Conservation (phyloP, 2,329 filamentous ascomycete species). For the Paecilomyces variotii region DNA sequence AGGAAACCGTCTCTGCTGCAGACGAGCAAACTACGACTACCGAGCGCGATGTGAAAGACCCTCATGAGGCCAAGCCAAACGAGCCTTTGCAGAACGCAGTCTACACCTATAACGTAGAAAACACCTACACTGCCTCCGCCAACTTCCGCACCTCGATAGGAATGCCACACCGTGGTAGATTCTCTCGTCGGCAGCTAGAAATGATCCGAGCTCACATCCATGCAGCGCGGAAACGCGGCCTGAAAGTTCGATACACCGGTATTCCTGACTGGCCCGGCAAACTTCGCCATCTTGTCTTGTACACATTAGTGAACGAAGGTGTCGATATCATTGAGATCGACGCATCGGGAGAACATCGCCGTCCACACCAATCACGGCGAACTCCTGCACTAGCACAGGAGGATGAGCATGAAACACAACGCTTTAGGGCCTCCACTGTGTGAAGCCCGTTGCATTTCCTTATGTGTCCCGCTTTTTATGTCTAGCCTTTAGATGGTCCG, state of each 20-base stretch:
- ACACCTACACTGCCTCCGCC: conserved; percentile 5
- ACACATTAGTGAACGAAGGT: conserved; percentile 10
- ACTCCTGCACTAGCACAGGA: not conserved
- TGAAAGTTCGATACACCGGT: conserved; percentile 8
- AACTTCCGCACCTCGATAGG: conserved; percentile 9
- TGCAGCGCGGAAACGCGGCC: conserved; percentile 10
- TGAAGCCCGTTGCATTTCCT: not conserved
- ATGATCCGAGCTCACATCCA: conserved; percentile 11
- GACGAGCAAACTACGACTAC: not conserved
- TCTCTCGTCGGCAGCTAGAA: conserved; percentile 12
- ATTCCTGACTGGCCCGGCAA: conserved; percentile 4
- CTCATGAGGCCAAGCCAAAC: not conserved
- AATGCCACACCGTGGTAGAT: conserved; percentile 9
- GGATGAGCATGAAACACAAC: not conserved
- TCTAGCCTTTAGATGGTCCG: not conserved
- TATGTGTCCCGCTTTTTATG: not conserved
- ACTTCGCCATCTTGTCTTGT: conserved; percentile 8
- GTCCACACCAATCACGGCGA: conserved; percentile 5
- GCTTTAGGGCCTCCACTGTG: not conserved
- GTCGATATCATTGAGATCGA: conserved; percentile 14
- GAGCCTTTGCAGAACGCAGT: not conserved
- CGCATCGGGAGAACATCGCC: not conserved
- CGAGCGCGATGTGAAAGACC: not conserved
- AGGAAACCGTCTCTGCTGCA: not conserved
- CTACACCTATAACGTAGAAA: not conserved